These are phyloP conservation scores for Combretum micranthum DNA, from an alignment of 345 rosid genomes.

Conservation along the genomic window DNA sequence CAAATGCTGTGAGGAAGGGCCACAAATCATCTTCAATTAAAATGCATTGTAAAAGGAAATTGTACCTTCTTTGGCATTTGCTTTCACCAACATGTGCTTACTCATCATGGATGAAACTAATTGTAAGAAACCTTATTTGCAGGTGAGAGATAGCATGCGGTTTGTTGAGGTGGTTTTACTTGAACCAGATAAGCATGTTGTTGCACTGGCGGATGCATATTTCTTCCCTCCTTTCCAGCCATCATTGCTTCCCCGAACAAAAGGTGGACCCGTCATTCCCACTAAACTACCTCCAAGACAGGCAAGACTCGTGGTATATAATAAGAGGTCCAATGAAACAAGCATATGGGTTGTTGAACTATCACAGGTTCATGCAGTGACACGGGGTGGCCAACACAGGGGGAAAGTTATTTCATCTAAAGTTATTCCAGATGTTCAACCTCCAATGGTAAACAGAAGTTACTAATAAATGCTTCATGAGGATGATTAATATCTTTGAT, in stretches of 20 bases:
- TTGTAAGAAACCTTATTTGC: background rate
- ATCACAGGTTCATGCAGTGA: slow-evolving; percentile 66
- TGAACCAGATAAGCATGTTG: slow-evolving; percentile 66
- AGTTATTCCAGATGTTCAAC: slow-evolving; percentile 70
- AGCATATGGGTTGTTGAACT: slow-evolving; percentile 68
- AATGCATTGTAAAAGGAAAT: too few species aligned
- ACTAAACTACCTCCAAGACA: slow-evolving; percentile 65
- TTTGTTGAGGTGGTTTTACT: slow-evolving; percentile 59
- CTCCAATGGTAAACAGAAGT: slow-evolving; percentile 51
- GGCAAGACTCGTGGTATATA: slow-evolving; percentile 70
- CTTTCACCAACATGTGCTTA: background rate
- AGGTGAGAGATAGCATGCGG: slow-evolving; percentile 82
- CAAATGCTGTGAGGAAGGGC: too few species aligned
- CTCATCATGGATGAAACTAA: background rate
- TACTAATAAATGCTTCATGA: background rate
- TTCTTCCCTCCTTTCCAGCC: slow-evolving; percentile 88
- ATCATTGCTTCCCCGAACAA: slow-evolving; percentile 60
- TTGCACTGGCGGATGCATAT: slow-evolving; percentile 75
- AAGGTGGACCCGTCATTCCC: slow-evolving; percentile 63
- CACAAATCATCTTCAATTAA: too few species aligned
- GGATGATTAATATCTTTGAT: background rate
- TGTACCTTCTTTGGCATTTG: too few species aligned
- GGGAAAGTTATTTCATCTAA: slow-evolving; percentile 64
- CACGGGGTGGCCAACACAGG: slow-evolving; percentile 76
- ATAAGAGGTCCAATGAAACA: slow-evolving; percentile 63